Conservation (phyloP, 345 rosid genomes). For the Pistacia atlantica region DNA sequence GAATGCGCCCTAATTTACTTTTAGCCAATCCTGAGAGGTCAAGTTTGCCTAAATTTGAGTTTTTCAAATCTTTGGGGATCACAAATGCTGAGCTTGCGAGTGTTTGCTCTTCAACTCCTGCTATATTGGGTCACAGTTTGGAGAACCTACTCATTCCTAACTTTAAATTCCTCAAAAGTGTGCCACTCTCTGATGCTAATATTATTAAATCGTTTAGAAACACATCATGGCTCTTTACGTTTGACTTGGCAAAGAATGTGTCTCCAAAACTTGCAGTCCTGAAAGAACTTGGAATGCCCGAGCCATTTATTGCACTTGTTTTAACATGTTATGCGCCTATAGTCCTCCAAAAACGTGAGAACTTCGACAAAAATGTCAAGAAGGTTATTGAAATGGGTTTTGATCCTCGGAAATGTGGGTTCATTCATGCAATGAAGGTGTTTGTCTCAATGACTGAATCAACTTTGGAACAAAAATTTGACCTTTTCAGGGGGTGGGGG, state of each 20-base stretch:
- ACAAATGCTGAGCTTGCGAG: not conserved
- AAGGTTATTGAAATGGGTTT: slow-evolving; percentile 34
- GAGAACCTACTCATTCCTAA: slow-evolving; percentile 6
- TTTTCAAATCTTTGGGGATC: slow-evolving; percentile 14
- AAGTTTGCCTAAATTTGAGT: slow-evolving; percentile 16
- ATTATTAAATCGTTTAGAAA: not conserved
- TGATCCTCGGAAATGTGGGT: not conserved
- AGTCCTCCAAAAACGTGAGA: not conserved
- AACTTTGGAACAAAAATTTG: too few species aligned
- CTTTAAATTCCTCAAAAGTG: not conserved
- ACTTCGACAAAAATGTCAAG: slow-evolving; percentile 18
- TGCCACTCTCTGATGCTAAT: not conserved
- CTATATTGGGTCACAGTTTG: slow-evolving; percentile 3
- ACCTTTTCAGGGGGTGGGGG: too few species aligned
- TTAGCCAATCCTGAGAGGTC: not conserved
- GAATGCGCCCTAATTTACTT: not conserved
- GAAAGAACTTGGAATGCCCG: slow-evolving; percentile 22
- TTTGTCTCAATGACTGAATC: too few species aligned
- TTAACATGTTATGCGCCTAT: not conserved
- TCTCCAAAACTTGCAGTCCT: slow-evolving; percentile 19
- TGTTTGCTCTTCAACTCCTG: not conserved
- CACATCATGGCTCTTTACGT: not conserved
- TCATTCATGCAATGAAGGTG: too few species aligned
- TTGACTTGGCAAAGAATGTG: slow-evolving; percentile 19
- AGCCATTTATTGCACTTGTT: slow-evolving; percentile 19